Evolutionary conservation across 2,329 filamentous ascomycete genomes (phyloP).

Genomic region (Fusarium stilboides): DNA sequence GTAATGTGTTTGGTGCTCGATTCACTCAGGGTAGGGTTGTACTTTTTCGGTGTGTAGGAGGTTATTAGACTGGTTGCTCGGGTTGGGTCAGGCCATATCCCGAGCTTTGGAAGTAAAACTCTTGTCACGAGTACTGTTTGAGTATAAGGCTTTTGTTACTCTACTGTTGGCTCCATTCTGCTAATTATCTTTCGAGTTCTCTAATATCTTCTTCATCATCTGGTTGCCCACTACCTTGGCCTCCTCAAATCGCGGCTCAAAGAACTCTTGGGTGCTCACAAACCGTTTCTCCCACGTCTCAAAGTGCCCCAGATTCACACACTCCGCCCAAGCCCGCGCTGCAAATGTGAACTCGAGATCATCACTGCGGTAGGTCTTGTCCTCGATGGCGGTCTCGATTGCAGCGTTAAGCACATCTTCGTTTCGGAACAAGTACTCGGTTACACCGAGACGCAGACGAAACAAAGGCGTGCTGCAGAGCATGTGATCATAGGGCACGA

Average conservation of each 20-base stretch:
- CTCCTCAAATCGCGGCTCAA: conserved; percentile 89
- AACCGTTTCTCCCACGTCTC: conserved; percentile 94
- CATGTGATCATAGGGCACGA: conserved; percentile 99
- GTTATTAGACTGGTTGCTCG: not conserved
- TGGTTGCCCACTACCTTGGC: conserved; percentile 91
- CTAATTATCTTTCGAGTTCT: conserved; percentile 72
- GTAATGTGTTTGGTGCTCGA: not conserved
- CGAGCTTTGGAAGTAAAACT: conserved; percentile 21
- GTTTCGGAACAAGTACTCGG: conserved; percentile 94
- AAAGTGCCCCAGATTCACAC: conserved; percentile 91
- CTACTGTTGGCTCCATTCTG: conserved; percentile 1
- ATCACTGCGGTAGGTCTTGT: conserved; percentile 93
- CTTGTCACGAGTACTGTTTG: conserved; percentile 10
- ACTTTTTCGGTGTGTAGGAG: conserved; percentile 13
- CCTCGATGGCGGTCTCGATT: conserved; percentile 87
- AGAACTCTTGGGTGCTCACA: conserved; percentile 90
- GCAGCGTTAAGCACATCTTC: conserved; percentile 85
- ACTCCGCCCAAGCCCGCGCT: conserved; percentile 94
- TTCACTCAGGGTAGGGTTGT: not conserved
- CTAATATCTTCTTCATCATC: conserved; percentile 96
- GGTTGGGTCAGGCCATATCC: conserved; percentile 9
- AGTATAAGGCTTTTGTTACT: conserved; percentile 11
- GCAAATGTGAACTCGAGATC: conserved; percentile 99
- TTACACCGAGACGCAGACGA: conserved; percentile 96
- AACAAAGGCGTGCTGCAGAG: conserved; percentile 98